A percentile compares a stretch with the other conserved stretches of the same genome.
These are phyloP conservation scores for Nepenthes gracilis DNA, from an alignment of 148 eudicot species.

Conservation along the genomic window DNA sequence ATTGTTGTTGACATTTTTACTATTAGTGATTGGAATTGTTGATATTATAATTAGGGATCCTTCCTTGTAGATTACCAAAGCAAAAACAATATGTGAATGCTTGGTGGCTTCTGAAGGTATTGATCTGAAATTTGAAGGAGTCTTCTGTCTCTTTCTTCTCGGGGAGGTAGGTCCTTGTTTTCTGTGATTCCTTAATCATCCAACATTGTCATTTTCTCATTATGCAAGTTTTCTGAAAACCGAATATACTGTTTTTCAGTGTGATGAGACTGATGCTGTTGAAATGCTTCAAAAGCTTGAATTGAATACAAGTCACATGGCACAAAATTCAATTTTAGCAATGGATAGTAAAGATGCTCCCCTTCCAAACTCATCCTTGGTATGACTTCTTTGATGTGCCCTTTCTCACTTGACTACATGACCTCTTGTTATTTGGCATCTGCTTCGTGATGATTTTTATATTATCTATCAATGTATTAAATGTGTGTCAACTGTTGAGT, in stretches of 20 bases:
- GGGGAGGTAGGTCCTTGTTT: conserved; percentile 51
- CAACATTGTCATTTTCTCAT: not conserved
- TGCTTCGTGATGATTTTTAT: no score
- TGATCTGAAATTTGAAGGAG: conserved; percentile 87
- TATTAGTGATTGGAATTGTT: not conserved
- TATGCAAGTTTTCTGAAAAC: not conserved
- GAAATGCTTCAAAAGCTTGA: conserved; percentile 68
- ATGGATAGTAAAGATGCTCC: conserved; percentile 41
- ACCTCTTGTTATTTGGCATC: no score
- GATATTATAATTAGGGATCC: conserved; percentile 7
- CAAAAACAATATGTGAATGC: conserved; percentile 73
- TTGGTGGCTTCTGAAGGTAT: conserved; percentile 73
- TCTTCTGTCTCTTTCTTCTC: conserved; percentile 75
- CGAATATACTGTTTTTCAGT: conserved; percentile 27
- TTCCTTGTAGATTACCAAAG: conserved; percentile 73
- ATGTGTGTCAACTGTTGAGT: not conserved
- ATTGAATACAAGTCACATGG: conserved; percentile 27
- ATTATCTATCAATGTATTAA: not conserved
- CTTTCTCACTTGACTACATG: not conserved
- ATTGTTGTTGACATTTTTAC: no score
- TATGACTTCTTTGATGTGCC: conserved; percentile 22
- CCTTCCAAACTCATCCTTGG: conserved; percentile 43
- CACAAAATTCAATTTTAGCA: conserved; percentile 39
- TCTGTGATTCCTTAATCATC: conserved; percentile 4
- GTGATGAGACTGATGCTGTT: conserved; percentile 66